These are phyloP conservation scores for Pisolithus orientalis DNA, from an alignment of 768 basidiomycete genomes.

Conservation along the genomic window DNA sequence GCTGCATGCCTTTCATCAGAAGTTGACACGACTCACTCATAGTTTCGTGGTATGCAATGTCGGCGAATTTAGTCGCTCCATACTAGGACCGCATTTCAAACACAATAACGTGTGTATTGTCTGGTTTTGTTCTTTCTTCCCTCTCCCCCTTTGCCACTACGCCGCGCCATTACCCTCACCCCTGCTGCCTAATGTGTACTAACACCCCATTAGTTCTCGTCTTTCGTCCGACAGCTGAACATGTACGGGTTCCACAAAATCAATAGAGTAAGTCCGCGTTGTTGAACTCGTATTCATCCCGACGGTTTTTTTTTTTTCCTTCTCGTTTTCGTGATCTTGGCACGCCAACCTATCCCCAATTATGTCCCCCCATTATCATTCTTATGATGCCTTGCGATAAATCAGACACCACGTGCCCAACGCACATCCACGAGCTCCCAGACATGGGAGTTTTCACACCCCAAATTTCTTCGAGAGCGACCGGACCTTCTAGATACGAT, in stretches of 20 bases:
- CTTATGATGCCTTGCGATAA: not conserved
- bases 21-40: not conserved
- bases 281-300: not conserved
- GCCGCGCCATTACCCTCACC: not conserved
- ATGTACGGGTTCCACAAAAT: conserved; percentile 97
- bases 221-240: conserved; percentile 91
- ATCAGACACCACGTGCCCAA: conserved; percentile 74
- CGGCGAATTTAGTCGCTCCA: conserved; percentile 79
- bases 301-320: not conserved
- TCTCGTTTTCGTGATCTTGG: not conserved
- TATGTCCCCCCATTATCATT: not conserved
- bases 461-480: conserved; percentile 75
- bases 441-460: conserved; percentile 86
- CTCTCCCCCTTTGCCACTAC: not conserved
- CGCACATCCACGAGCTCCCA: conserved; percentile 75
- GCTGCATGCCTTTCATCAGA: not conserved
- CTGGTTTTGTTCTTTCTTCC: not conserved
- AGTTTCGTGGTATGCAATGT: conserved; percentile 83
- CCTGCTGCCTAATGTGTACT: not conserved
- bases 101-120: conserved; percentile 69
- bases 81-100: conserved; percentile 83
- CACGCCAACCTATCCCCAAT: not conserved
- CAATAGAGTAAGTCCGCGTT: conserved; percentile 55
- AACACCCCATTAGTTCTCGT: conserved; percentile 61
- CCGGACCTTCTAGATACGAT: conserved; percentile 81